Percentiles rank a stretch among this genome's conserved stretches.
phyloP scores from a whole-genome alignment of 208 protist genomes.

The Crithidia mellificae region DNA sequence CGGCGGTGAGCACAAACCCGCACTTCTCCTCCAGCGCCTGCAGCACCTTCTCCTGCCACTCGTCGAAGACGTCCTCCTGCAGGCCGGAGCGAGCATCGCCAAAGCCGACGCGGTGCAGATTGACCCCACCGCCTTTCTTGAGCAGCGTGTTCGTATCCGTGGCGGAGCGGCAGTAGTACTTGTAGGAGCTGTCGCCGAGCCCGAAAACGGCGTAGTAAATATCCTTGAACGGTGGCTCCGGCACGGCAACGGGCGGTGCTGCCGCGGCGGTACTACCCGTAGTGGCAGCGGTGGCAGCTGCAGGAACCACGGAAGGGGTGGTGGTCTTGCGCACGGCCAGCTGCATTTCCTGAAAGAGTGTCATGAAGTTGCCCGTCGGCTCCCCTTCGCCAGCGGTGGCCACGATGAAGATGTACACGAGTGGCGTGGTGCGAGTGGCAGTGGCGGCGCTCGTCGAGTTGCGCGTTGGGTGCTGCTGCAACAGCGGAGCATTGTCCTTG shows the following conservation, averaged over 20 bases:
- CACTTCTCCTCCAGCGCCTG: slow-evolving; percentile 40
- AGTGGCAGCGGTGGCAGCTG: neutral
- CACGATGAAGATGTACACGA: slow-evolving; percentile 66
- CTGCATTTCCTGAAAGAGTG: slow-evolving; percentile 57
- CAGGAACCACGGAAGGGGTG: neutral
- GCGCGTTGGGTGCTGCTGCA: slow-evolving; percentile 18
- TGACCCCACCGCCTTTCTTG: slow-evolving; percentile 55
- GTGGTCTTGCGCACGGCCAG: slow-evolving; percentile 19
- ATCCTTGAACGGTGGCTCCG: slow-evolving; percentile 41
- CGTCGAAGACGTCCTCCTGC: slow-evolving; percentile 75
- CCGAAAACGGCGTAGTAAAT: slow-evolving; percentile 91
- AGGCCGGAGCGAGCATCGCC: slow-evolving; percentile 54
- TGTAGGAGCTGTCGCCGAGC: slow-evolving; percentile 96
- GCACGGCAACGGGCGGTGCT: neutral
- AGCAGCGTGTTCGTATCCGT: slow-evolving; percentile 50
- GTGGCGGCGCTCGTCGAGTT: no score
- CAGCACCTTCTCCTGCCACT: slow-evolving; percentile 65
- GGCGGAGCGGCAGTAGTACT: slow-evolving; percentile 89
- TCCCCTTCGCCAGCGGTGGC: slow-evolving; percentile 76
- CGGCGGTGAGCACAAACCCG: slow-evolving; percentile 30
- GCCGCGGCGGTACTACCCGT: no score
- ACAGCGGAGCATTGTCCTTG: slow-evolving; percentile 23
- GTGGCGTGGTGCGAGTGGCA: neutral
- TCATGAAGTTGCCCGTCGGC: slow-evolving; percentile 61
- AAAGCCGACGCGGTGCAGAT: slow-evolving; percentile 59